phyloP scores from a whole-genome alignment of 805 yeast genomes.

The Candida pseudofarinosa region DNA sequence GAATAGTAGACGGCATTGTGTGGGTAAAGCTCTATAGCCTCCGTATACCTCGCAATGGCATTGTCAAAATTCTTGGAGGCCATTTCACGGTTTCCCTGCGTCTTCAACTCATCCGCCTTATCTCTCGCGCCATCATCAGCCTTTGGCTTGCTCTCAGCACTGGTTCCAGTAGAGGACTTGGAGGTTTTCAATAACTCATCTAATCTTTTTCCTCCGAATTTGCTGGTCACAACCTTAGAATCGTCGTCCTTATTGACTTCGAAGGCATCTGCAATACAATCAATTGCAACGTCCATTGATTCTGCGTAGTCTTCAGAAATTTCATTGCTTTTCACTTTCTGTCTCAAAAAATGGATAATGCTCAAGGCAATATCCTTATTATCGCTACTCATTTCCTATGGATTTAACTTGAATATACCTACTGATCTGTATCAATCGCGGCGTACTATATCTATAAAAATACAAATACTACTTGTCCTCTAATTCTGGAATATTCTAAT shows the following conservation, averaged over 20 bases:
- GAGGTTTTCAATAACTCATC: conserved; percentile 36
- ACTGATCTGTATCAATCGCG: not conserved
- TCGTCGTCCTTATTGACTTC: conserved; percentile 55
- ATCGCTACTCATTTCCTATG: conserved; percentile 29
- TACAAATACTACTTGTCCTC: not conserved
- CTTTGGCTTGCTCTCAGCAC: conserved; percentile 29
- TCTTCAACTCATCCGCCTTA: conserved; percentile 79
- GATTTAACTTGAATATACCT: not conserved
- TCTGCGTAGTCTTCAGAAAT: conserved; percentile 78
- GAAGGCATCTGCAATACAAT: conserved; percentile 86
- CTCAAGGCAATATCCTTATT: conserved; percentile 67
- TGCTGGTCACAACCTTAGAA: conserved; percentile 26
- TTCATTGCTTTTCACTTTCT: conserved; percentile 54
- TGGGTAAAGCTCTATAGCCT: conserved; percentile 69
- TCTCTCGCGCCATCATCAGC: conserved; percentile 52
- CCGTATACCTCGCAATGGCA: conserved; percentile 76
- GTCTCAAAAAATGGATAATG: conserved; percentile 67
- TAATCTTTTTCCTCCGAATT: conserved; percentile 48
- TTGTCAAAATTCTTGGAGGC: conserved; percentile 63
- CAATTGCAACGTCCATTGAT: conserved; percentile 89
- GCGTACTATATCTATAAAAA: not conserved
- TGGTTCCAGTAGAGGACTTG: conserved; percentile 2
- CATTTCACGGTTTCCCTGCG: conserved; percentile 88
- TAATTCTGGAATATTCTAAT: conserved; percentile 6
- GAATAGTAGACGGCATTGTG: conserved; percentile 81